Conservation (phyloP, 73 alveolate genomes). For the Loxodes magnus region DNA sequence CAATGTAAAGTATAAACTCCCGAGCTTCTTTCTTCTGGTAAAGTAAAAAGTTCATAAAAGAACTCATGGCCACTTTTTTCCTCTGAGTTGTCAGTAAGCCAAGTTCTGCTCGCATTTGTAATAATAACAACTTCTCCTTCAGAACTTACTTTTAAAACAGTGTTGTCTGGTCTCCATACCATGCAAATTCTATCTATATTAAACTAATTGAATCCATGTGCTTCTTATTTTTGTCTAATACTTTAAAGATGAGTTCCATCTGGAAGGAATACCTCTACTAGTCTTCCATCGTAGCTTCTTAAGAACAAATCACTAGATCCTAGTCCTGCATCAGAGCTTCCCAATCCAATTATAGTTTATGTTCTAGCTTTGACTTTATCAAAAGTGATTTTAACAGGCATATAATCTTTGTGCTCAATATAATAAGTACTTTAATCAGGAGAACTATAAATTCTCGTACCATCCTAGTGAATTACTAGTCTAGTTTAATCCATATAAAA, state of each 20-base stretch:
- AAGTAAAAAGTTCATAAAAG: slow-evolving; percentile 73
- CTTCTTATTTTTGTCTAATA: slow-evolving; percentile 68
- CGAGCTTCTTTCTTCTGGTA: slow-evolving; percentile 68
- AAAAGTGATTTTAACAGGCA: slow-evolving; percentile 53
- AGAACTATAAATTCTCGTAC: slow-evolving; percentile 51
- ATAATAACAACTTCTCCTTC: slow-evolving; percentile 83
- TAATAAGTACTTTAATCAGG: slow-evolving; percentile 33
- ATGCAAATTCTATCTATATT: slow-evolving; percentile 50
- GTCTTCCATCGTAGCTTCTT: slow-evolving; percentile 72
- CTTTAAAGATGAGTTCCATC: slow-evolving; percentile 48
- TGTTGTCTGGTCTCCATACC: slow-evolving; percentile 53
- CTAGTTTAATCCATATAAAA: slow-evolving; percentile 50
- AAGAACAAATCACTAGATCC: slow-evolving; percentile 79
- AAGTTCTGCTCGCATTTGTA: slow-evolving; percentile 65
- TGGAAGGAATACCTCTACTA: slow-evolving; percentile 65
- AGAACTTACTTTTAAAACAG: slow-evolving; percentile 63
- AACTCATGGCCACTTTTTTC: slow-evolving; percentile 60
- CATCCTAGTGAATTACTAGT: slow-evolving; percentile 59
- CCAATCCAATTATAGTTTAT: slow-evolving; percentile 77
- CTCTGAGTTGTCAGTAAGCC: slow-evolving; percentile 58
- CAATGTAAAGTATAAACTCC: slow-evolving; percentile 76
- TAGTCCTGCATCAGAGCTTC: slow-evolving; percentile 83
- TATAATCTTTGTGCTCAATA: slow-evolving; percentile 60
- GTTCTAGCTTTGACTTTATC: slow-evolving; percentile 85
- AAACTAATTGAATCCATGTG: slow-evolving; percentile 69